Evolutionary conservation across 2,329 filamentous ascomycete genomes (phyloP).

Genomic region (Teratosphaeria epicoccoides): DNA sequence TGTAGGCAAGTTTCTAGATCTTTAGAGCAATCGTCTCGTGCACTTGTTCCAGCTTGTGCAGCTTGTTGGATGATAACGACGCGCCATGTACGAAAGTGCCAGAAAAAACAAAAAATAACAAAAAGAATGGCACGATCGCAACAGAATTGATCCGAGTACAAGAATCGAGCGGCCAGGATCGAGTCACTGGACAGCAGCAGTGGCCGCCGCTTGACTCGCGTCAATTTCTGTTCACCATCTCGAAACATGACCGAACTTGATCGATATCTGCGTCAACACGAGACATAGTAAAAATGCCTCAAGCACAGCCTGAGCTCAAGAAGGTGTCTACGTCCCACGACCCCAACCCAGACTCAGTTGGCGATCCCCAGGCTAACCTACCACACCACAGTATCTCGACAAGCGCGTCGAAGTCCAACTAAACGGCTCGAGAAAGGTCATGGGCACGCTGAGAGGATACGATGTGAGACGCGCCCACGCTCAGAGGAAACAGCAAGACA

Average conservation of each 20-base stretch:
- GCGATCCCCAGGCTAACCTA: constrained; percentile 1
- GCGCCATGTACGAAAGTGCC: too few relatives aligned
- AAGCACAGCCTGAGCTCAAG: constrained; percentile 97
- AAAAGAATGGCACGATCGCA: too few relatives aligned
- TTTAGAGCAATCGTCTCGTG: too few relatives aligned
- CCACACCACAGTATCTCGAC: constrained; percentile 72
- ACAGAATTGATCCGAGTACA: too few relatives aligned
- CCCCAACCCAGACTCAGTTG: not conserved
- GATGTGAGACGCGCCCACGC: constrained; percentile 54
- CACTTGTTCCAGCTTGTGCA: too few relatives aligned
- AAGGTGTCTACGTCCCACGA: constrained; percentile 53
- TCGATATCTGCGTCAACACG: not conserved
- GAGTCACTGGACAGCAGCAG: too few relatives aligned
- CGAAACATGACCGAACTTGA: not conserved
- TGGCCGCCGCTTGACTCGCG: not conserved
- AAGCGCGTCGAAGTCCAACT: constrained; percentile 97
- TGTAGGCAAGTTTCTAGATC: too few relatives aligned
- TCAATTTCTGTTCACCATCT: not conserved
- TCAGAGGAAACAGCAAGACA: not conserved
- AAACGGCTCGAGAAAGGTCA: constrained; percentile 94
- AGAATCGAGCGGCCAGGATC: too few relatives aligned
- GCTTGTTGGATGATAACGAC: too few relatives aligned
- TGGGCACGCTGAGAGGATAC: constrained; percentile 87
- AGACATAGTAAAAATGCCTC: constrained; percentile 57
- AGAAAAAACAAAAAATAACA: too few relatives aligned